A percentile compares a stretch with the other conserved stretches of the same genome.
These are phyloP conservation scores for Gomphus bonarii DNA, from an alignment of 1,284 basidiomycete species.

Conservation along the genomic window DNA sequence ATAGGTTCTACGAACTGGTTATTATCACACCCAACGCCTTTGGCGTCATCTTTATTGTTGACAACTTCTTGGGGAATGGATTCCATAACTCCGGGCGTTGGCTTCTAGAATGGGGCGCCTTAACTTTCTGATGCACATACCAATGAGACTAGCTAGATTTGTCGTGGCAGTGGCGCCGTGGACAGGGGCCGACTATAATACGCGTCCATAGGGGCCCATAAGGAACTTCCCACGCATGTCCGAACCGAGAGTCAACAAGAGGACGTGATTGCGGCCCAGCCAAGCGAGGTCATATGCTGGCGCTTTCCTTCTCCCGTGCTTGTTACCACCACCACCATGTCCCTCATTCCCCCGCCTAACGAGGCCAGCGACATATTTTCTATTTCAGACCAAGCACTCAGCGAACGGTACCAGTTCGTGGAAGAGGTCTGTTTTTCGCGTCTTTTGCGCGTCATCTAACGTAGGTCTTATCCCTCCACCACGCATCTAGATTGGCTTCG, in stretches of 20 bases:
- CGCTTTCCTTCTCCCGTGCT: neutral
- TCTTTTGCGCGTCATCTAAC: constrained; percentile 1
- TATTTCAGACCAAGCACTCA: constrained; percentile 51
- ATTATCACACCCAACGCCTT: neutral
- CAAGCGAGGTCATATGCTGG: constrained; percentile 7
- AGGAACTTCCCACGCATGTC: neutral
- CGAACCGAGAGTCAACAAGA: constrained; percentile 7
- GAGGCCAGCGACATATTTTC: constrained; percentile 39
- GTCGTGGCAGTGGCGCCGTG: neutral
- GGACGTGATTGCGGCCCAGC: neutral
- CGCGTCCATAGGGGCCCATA: constrained; percentile 1
- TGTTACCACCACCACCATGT: constrained; percentile 18
- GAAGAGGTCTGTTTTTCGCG: constrained; percentile 46
- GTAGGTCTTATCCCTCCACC: constrained; percentile 4
- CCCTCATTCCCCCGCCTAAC: constrained; percentile 22
- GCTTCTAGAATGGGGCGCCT: neutral
- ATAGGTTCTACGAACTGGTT: neutral
- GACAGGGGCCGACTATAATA: neutral
- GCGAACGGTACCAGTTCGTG: constrained; percentile 61
- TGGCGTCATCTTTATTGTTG: neutral
- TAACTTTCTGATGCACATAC: neutral
- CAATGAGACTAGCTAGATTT: too few relatives aligned
- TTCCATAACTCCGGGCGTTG: neutral
- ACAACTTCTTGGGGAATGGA: too few relatives aligned
- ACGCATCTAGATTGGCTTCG: constrained; percentile 79